Conservation (phyloP, 225 moss, liverwort and hornwort genomes). For the Lunularia cruciata region DNA sequence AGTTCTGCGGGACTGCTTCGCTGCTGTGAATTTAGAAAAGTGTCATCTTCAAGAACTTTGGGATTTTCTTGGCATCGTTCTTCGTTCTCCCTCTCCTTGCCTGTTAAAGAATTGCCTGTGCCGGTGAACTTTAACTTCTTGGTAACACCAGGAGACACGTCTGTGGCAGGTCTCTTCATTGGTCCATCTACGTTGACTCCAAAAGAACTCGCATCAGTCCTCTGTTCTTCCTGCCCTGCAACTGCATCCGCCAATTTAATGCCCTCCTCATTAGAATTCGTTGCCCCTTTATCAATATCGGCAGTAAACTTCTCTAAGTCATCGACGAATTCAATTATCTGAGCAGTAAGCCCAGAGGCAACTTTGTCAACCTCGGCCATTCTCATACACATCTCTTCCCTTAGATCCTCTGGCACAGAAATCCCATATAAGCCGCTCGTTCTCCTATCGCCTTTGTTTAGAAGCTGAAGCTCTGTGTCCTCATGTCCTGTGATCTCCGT, state of each 20-base stretch:
- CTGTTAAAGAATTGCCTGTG: constrained; percentile 2
- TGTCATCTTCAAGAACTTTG: background rate
- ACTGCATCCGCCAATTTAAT: background rate
- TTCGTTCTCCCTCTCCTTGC: background rate
- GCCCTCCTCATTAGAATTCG: background rate
- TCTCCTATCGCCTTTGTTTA: background rate
- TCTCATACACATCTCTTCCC: constrained; percentile 18
- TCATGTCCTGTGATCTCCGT: background rate
- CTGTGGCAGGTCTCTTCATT: constrained; percentile 18
- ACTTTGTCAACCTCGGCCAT: constrained; percentile 27
- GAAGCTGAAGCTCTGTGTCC: background rate
- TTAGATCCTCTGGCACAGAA: background rate
- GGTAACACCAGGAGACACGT: background rate
- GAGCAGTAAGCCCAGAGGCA: constrained; percentile 18
- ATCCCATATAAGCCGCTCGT: background rate
- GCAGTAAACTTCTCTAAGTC: constrained; percentile 18
- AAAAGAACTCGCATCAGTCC: background rate
- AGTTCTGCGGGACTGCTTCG: background rate
- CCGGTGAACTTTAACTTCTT: constrained; percentile 16
- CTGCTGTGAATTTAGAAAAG: background rate
- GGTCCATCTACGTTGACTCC: background rate
- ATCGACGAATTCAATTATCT: constrained; percentile 20
- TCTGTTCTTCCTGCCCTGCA: background rate
- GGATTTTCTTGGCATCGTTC: background rate
- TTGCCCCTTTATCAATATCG: constrained; percentile 12